Conservation (phyloP, 345 rosid genomes). For the Passiflora organensis region DNA sequence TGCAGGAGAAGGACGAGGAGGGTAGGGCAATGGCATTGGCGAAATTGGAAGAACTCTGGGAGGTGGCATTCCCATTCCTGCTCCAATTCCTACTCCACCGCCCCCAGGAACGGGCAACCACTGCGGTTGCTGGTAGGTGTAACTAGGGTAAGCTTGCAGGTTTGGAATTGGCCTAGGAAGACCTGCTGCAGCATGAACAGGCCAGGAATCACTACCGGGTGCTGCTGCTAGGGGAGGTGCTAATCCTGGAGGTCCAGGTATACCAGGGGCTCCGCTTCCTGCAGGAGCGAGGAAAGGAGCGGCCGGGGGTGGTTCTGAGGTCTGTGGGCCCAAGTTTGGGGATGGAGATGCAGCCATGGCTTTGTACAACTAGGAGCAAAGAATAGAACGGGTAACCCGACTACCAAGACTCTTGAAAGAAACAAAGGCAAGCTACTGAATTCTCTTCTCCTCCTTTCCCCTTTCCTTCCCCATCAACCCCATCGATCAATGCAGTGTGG, state of each 20-base stretch:
- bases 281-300: neutral
- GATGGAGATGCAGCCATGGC: neutral
- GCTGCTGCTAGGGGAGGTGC: neutral
- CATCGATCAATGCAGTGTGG: too few species aligned
- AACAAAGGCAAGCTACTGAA: too few species aligned
- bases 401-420: too few species aligned
- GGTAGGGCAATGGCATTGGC: slow-evolving; percentile 35
- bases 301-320: neutral
- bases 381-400: too few species aligned
- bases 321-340: neutral
- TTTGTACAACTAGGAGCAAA: too few species aligned
- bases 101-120: slow-evolving; percentile 67
- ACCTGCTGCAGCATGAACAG: neutral
- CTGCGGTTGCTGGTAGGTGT: slow-evolving; percentile 65
- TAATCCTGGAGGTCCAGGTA: neutral
- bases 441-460: too few species aligned
- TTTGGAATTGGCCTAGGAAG: slow-evolving; percentile 25
- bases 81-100: slow-evolving; percentile 13
- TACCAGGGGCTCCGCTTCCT: neutral
- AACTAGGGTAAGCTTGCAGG: slow-evolving; percentile 54
- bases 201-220: neutral
- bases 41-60: slow-evolving; percentile 11
- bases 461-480: too few species aligned
- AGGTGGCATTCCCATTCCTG: slow-evolving; percentile 41
- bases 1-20: slow-evolving; percentile 54